Conservation (phyloP, 306 rosid genomes). For the Urtica urens region DNA sequence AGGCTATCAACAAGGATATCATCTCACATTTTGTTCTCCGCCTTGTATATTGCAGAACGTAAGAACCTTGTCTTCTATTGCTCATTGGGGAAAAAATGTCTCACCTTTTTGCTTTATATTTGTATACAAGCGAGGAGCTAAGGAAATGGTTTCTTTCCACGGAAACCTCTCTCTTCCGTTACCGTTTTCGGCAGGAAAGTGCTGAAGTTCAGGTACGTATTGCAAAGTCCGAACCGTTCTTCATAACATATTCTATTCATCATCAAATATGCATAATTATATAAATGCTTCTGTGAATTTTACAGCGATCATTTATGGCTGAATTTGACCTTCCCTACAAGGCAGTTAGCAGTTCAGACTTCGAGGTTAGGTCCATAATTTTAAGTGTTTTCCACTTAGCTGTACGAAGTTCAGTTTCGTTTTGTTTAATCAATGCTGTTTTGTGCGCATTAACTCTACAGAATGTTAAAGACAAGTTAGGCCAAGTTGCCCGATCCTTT, state of each 20-base stretch:
- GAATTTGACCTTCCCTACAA: constrained; percentile 59
- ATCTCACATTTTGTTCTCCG: constrained; percentile 90
- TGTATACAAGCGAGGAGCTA: constrained; percentile 63
- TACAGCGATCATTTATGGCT: constrained; percentile 58
- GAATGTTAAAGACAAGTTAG: constrained; percentile 58
- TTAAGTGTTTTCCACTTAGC: not conserved
- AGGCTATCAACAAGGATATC: constrained; percentile 65
- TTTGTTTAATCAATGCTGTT: not conserved
- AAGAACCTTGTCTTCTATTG: constrained; percentile 8
- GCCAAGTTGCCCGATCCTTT: constrained; percentile 59
- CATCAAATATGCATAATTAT: constrained; percentile 8
- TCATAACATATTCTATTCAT: constrained; percentile 5
- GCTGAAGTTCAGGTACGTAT: constrained; percentile 63
- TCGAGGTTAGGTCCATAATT: constrained; percentile 35
- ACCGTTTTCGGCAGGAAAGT: constrained; percentile 39
- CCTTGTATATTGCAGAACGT: constrained; percentile 91
- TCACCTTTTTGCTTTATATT: constrained; percentile 1
- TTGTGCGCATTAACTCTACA: constrained; percentile 22
- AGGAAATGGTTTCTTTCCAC: constrained; percentile 89
- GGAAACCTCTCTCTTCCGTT: constrained; percentile 74
- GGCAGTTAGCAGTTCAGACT: constrained; percentile 52
- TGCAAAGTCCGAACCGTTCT: constrained; percentile 1
- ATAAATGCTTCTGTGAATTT: constrained; percentile 19
- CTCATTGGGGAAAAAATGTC: not conserved
- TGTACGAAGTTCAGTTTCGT: not conserved